Base-by-base conservation (phyloP, 148 eudicot species). In the Heliosperma pusillum region DNA sequence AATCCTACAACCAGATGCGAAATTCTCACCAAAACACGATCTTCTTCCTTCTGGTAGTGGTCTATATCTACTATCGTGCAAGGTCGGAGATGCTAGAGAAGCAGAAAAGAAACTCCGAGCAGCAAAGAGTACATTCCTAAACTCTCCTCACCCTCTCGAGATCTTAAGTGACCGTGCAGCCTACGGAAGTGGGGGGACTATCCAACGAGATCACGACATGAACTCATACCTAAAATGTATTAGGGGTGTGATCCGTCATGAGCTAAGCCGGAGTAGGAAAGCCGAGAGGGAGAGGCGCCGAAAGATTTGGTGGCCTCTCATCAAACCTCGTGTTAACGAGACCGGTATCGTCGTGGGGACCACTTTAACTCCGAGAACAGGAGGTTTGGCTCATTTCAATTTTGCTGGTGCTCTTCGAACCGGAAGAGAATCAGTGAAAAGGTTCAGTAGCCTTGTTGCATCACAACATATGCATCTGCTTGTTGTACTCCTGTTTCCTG, bases 141-240 rank as follows among this genome's bases (percentile, higher is more conserved):
- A 92, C 85, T 82, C 84, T 33, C 99, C 99, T 2, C 99, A 95
- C 78, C 99, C 99, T 10, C 92, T 95, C 1, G 99, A 92, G 86
- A 92, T 90, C 75, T 76, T 95, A 40, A 95, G 96, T 24, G 96
- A 92, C 80, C 97, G 94, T 9, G 76, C 91, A 0, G 93, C 99
- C 40, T 95, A 92, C 63, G 98, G 98, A 25, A 83, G 88, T 1
- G 92, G 82, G 7, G 99, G 99, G 57, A 78, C 86, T 53, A 86
- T 95, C 66, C 89, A 80, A 25, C 86, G 99, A 63, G 97, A 95
- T 63, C 99, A 95, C 13, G 97, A 95, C 84, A 90, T 92, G 91
- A 80, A 71, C 63, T 89, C 99, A 0, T 95, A 95, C 77, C 71
- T 87, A 26, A 92, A 82, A 75, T 89, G 91, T 2, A 80, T 90